Evolutionary conservation across 768 basidiomycete species (phyloP), one percentile per base, ranked within the genome.

Genomic region (Phlegmacium glaucopus): DNA sequence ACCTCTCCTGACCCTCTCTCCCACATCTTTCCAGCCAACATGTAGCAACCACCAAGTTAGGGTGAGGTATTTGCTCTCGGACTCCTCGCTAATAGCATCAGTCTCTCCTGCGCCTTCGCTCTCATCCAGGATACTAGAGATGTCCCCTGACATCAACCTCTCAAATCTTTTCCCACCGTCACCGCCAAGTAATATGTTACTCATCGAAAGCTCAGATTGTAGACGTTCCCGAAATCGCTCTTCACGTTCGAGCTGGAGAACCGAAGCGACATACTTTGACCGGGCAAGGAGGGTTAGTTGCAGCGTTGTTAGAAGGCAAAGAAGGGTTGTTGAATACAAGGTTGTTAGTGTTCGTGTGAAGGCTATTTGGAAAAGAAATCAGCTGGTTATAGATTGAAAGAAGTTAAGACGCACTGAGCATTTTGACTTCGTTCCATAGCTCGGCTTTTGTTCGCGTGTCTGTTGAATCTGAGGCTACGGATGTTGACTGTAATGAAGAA

Each of bases 11-110:
- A 94, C 87, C 32, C 89, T 71, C 53, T 82, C 81, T 0, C 79
- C 82, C 0, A 97, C 76, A 48, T 86, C 85, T 55, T 85, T 88
- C 93, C 94, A 95, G 0, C 94, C 93, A 4, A 92, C 86, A 60
- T 96, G 85, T 46, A 95, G 58, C 9, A 95, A 72, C 92, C 93
- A 95, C 92, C 93, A 97, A 32, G 84, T 89, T 56, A 94, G 77
- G 0, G 88, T 91, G 42, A 96, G 69, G 60, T 83, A 97, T 59
- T 83, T 80, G 50, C 80, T 72, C 63, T 94, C 92, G 5, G 82
- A 80, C 45, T 86, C 86, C 29, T 86, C 84, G 28, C 64, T 70
- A 6, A 84, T 66, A n/a, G 53, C 57, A 6, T 52, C 65, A 5
- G 58, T 52, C 13, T 57, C 57, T 46, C 44, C 22, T 22, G 22